Evolutionary conservation across 192 early-diverging fungal species (phyloP), one percentile per base, ranked within the genome.

Genomic region (Umbelopsis ramanniana): DNA sequence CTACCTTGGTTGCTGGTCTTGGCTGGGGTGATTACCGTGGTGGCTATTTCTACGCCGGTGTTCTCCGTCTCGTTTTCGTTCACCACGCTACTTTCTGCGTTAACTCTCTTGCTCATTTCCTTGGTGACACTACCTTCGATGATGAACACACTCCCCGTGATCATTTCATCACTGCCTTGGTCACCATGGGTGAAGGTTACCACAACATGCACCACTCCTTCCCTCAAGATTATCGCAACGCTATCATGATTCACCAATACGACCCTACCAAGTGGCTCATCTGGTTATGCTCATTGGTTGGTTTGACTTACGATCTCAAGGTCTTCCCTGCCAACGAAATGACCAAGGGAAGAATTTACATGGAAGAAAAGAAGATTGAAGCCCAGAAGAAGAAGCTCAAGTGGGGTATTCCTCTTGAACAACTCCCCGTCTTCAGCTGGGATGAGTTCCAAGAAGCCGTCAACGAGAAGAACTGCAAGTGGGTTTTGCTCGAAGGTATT

Each of bases 161-260:
- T 77, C 93, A 95, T 76, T 90, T 91, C 78, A 79, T 94, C 50
- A 92, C 91, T 9, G 92, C 93, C 46, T 74, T 95, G 15, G 87
- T 91, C 67, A 94, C 93, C 15, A 68, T 92, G 70, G 92, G 93
- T 70, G 93, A 94, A 74, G 93, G 92, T 19, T 92, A 93, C 79
- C 93, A 94, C 86, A 94, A 94, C 82, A 92, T 91, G 83, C 93
- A 94, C 74, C 93, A 94, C 78, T 87, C 93, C 81, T 94, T 93
- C 83, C 93, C 93, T 55, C 86, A 89, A 71, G 93, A 94, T 80
- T 94, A 93, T 81, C 89, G 93, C 57, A 94, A 94, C 69, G 93
- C 92, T 35, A 92, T 93, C 74, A 74, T 76, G 52, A 88, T 87
- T 72, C 89, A 86, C 69, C 90, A 93, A 80, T 94, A 92, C 71